These are phyloP conservation scores for Blastobotrys illinoisensis DNA, from an alignment of 1,139 yeast genomes.

Conservation along the genomic window DNA sequence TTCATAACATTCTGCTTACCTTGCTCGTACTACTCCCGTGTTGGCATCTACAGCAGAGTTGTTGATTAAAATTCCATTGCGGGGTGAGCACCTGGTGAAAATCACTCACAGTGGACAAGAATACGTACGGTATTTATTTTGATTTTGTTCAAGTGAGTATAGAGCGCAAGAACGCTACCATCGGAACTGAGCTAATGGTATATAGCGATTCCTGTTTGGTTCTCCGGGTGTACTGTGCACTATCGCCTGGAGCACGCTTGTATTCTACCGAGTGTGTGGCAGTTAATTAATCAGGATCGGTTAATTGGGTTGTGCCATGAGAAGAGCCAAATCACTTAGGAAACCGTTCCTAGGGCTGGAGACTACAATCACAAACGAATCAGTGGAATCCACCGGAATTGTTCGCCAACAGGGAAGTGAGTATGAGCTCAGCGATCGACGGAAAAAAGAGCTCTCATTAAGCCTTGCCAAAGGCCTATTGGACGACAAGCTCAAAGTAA, in stretches of 20 bases:
- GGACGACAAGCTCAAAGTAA: constrained; percentile 6
- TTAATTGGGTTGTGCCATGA: not conserved
- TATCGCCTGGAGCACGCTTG: not conserved
- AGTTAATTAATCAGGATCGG: not conserved
- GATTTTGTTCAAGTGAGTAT: not conserved
- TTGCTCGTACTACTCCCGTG: not conserved
- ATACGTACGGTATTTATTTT: too few relatives aligned
- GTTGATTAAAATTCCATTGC: not conserved
- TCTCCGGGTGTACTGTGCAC: not conserved
- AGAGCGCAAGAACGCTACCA: not conserved
- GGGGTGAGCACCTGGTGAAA: not conserved
- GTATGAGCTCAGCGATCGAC: constrained; percentile 2
- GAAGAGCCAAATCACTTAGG: not conserved
- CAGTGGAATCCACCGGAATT: constrained; percentile 1
- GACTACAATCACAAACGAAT: not conserved
- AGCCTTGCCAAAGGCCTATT: constrained; percentile 1
- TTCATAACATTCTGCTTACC: not conserved
- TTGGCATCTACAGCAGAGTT: not conserved
- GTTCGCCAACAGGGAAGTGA: constrained; percentile 1
- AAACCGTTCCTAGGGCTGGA: constrained; percentile 1
- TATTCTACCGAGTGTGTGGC: not conserved
- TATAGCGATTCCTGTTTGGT: not conserved
- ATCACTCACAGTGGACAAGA: not conserved
- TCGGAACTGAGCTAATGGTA: not conserved
- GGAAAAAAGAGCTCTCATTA: constrained; percentile 3